Evolutionary conservation across 768 basidiomycete genomes (phyloP).

Genomic region (Suillus fuscotomentosus): DNA sequence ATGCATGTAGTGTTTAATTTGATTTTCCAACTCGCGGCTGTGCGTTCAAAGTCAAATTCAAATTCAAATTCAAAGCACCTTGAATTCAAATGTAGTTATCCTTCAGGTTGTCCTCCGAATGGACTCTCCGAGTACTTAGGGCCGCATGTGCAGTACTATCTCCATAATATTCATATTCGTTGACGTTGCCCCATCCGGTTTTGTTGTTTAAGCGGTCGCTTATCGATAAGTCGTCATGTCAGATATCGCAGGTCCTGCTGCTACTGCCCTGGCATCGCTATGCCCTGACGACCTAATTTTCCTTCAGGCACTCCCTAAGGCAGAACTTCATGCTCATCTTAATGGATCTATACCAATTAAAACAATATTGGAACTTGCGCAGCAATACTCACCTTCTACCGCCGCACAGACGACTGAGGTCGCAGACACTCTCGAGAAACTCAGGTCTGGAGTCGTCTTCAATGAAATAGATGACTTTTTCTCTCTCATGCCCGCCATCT

Average conservation of each 20-base stretch:
- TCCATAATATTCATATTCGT: too few species aligned
- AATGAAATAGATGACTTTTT: conserved; percentile 73
- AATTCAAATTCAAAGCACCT: too few species aligned
- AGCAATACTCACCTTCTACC: conserved; percentile 28
- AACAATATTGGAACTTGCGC: conserved; percentile 61
- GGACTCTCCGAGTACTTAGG: too few species aligned
- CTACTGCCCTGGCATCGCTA: conserved; percentile 54
- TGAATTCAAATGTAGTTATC: too few species aligned
- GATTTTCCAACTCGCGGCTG: too few species aligned
- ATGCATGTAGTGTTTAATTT: too few species aligned
- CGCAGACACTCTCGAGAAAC: conserved; percentile 37
- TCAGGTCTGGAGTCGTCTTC: conserved; percentile 42
- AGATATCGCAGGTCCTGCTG: conserved; percentile 31
- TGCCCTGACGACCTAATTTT: conserved; percentile 52
- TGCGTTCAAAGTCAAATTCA: too few species aligned
- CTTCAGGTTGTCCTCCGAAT: too few species aligned
- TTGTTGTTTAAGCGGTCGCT: too few species aligned
- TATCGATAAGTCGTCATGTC: neutral
- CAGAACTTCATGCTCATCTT: conserved; percentile 84
- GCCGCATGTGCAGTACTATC: too few species aligned
- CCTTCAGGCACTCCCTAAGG: conserved; percentile 67
- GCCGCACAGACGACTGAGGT: conserved; percentile 13
- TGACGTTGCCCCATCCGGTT: too few species aligned
- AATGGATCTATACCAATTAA: conserved; percentile 79
- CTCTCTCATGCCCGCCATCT: conserved; percentile 72